phyloP scores from a whole-genome alignment of 208 protist species.

The Trypanosoma brucei region DNA sequence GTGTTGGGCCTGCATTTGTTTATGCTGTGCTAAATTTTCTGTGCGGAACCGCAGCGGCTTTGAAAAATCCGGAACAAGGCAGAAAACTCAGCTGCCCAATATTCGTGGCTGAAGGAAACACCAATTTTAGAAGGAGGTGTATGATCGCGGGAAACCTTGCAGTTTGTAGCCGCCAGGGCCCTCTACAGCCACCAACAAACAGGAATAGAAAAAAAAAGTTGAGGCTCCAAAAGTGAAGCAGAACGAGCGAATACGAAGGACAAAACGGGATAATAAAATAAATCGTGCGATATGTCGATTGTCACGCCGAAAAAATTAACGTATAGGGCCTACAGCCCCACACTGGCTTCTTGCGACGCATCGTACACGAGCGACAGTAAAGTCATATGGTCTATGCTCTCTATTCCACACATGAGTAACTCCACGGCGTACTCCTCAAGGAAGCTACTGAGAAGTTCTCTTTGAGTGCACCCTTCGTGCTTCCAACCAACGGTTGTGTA shows the following conservation, averaged over 20 bases:
- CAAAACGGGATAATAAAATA: too few relatives aligned
- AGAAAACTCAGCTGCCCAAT: too few relatives aligned
- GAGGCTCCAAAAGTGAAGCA: too few relatives aligned
- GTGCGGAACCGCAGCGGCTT: too few relatives aligned
- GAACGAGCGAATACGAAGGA: too few relatives aligned
- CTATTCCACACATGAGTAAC: conserved; percentile 49
- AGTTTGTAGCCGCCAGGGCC: too few relatives aligned
- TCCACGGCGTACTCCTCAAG: conserved; percentile 47
- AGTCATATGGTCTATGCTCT: conserved; percentile 33
- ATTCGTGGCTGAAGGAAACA: too few relatives aligned
- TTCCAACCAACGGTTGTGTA: conserved; percentile 28
- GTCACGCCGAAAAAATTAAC: neutral
- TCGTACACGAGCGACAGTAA: conserved; percentile 58
- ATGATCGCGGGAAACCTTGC: too few relatives aligned
- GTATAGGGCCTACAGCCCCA: neutral
- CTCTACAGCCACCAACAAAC: too few relatives aligned
- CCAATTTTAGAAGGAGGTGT: too few relatives aligned
- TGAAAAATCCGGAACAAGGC: too few relatives aligned
- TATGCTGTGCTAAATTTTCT: neutral
- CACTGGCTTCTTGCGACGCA: conserved; percentile 5
- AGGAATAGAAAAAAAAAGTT: too few relatives aligned
- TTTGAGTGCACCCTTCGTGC: conserved; percentile 12
- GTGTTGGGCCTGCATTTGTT: conserved; percentile 45
- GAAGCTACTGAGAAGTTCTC: conserved; percentile 36
- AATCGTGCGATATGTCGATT: neutral